Evolutionary conservation across 108 stramenopile genomes (phyloP), one percentile per base, ranked within the genome.

Genomic region (Cyclotella atomus): DNA sequence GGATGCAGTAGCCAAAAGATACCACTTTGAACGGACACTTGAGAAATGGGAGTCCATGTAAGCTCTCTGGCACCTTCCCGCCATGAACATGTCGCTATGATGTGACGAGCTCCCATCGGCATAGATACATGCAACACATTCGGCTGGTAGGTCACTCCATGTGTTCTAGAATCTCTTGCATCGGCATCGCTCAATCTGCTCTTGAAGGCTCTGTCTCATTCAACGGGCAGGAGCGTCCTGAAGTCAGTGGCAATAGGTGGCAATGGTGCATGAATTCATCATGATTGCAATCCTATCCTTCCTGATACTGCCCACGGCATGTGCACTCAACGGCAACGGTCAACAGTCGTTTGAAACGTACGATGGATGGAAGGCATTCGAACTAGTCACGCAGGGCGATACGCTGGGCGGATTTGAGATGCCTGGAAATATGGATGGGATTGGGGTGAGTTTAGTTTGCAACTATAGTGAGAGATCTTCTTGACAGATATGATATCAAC

Each of bases 311-410:
- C 56, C 29, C 10, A 19, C n/a, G n/a, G 61, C 61, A 17, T 3
- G 1, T 0, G 64, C 64, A 24, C 30, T 65, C 8, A 65, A 65
- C 28, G 64, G 64, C 23, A 46, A 47, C 45, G 72, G 59, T 3
- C 35, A 17, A 14, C 27, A 70, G 27, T 21, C 47, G 7, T 59
- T 77, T 33, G 16, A 20, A 8, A 41, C 70, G 7, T 28, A 34
- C 33, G 47, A 70, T 52, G 76, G 76, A 45, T 77, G 76, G 76
- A 70, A 71, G 43, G 61, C 76, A 1, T 33, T 77, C 24, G 76
- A 77, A 71, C 38, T 77, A 6, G 62, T 77, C 14, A 62, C 76
- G 12, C 66, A 77, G 49, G 76, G 76, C 15, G 76, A 77, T 29
- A 12, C 24, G 21, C 15, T 65, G 23, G 45, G 49, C 21, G 64